phyloP scores from a whole-genome alignment of 2,329 filamentous ascomycete species.

The Sporothrix sp. region DNA sequence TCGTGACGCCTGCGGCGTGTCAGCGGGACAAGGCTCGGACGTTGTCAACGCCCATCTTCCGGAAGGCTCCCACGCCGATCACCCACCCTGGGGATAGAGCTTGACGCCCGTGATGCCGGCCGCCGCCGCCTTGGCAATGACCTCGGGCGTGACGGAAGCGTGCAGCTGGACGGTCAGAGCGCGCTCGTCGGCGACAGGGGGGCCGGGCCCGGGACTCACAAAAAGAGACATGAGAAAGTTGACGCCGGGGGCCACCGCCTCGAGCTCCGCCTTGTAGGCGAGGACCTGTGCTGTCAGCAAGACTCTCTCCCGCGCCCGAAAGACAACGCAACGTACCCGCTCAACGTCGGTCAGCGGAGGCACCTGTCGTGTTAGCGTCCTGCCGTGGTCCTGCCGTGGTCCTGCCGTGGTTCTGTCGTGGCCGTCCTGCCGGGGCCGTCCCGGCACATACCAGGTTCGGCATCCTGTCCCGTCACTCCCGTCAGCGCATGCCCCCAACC shows the following conservation, averaged over 20 bases:
- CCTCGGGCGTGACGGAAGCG: constrained; percentile 53
- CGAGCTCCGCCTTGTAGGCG: constrained; percentile 53
- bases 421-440: too few relatives aligned
- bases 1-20: constrained; percentile 44
- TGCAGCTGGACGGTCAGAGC: constrained; percentile 30
- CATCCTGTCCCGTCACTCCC: too few relatives aligned
- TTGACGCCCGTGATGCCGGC: constrained; percentile 65
- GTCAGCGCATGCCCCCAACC: constrained; percentile 52
- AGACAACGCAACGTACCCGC: constrained; percentile 7
- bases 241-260: constrained; percentile 50
- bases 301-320: too few relatives aligned
- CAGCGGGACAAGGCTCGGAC: too few relatives aligned
- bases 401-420: too few relatives aligned
- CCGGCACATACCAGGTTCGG: constrained; percentile 19
- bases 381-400: background rate
- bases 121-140: constrained; percentile 62
- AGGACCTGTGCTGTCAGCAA: constrained; percentile 40
- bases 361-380: constrained; percentile 12
- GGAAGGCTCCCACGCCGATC: background rate
- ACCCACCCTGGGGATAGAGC: constrained; percentile 43
- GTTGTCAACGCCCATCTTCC: too few relatives aligned
- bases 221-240: constrained; percentile 66
- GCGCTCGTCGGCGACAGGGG: background rate
- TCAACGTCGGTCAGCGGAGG: constrained; percentile 15
- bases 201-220: constrained; percentile 1